A percentile compares a stretch with the other conserved stretches of the same genome.
Evolutionary conservation across 1,284 basidiomycete genomes (phyloP).

Genomic region (Austroboletus novae-zelandiae): DNA sequence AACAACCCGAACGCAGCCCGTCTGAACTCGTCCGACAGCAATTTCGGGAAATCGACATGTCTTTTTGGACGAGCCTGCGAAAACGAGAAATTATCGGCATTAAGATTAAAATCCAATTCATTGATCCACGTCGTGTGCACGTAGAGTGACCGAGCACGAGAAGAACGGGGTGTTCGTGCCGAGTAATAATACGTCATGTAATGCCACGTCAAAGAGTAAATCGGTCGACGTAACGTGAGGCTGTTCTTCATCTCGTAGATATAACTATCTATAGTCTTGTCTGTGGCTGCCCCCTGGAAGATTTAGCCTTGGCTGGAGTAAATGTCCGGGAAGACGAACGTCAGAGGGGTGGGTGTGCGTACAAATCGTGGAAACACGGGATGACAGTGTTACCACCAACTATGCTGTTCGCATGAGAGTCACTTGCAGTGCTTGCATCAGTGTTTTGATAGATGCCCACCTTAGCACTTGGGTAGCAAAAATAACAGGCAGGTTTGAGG

Average conservation of each 20-base stretch:
- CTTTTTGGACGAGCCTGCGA: background rate
- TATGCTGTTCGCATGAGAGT: too few relatives aligned
- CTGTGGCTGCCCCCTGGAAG: background rate
- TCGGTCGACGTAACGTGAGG: background rate
- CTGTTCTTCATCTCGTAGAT: background rate
- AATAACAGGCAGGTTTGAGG: background rate
- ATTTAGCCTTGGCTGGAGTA: too few relatives aligned
- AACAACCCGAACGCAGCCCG: too few relatives aligned
- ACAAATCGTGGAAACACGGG: too few relatives aligned
- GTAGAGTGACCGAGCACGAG: too few relatives aligned
- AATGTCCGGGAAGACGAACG: too few relatives aligned
- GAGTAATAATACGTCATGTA: background rate
- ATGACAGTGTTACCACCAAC: too few relatives aligned
- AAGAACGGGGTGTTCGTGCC: background rate
- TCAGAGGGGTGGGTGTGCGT: too few relatives aligned
- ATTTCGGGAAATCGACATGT: background rate
- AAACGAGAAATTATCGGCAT: background rate
- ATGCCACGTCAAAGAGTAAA: background rate
- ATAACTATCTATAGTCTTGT: too few relatives aligned
- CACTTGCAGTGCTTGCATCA: too few relatives aligned
- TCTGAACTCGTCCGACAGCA: background rate
- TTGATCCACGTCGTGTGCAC: background rate
- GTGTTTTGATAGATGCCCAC: too few relatives aligned
- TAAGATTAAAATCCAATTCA: background rate
- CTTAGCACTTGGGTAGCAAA: background rate